Base-by-base conservation (phyloP, 306 rosid genomes). In the Vigna hirtella region DNA sequence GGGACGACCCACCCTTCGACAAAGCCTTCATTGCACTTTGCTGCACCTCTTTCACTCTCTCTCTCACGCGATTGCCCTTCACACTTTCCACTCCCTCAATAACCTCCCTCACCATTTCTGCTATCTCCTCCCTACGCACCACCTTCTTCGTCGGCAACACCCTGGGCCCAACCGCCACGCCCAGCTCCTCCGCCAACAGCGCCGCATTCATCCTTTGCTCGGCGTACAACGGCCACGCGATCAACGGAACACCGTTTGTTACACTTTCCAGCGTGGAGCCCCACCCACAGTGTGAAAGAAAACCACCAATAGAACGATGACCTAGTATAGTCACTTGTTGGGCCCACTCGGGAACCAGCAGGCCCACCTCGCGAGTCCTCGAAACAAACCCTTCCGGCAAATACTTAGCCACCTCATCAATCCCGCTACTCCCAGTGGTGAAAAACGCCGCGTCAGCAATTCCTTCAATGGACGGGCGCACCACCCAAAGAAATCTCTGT, bases 401-500 rank as follows among this genome's bases (percentile, higher is more conserved):
- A 13, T 61, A 17, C 10, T 58, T 55, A 0, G 7, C 3, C 16
- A 69, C 72, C 20, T 72, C 78, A 4, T 2, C 34, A 2, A 9
- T 3, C 2, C 0, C 15, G 4, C 75, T 3, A 11, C 2, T 9
- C 22, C 82, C 77, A 0, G 77, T 57, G 4, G 82, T 70, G 52
- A 78, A 78, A 36, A 34, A 70, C 4, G 83, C 72, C 4, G 72
- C 24, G 47, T 70, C 77, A 8, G 24, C 48, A 79, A 1, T 5
- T 48, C 36, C 24, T 59, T 30, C 77, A 0, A 0, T 70, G 16
- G 97, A 89, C 0, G 86, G 70, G 4, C 93, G 88, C 15, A 89
- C 84, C 79, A 89, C 93, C 97, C 97, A 90, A 59, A 92, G 14
- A 68, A 90, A 92, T 48, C 92, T 79, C 28, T 74, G 86, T 6